Evolutionary conservation across 345 rosid species (phyloP).

Genomic region (Salix purpurea): DNA sequence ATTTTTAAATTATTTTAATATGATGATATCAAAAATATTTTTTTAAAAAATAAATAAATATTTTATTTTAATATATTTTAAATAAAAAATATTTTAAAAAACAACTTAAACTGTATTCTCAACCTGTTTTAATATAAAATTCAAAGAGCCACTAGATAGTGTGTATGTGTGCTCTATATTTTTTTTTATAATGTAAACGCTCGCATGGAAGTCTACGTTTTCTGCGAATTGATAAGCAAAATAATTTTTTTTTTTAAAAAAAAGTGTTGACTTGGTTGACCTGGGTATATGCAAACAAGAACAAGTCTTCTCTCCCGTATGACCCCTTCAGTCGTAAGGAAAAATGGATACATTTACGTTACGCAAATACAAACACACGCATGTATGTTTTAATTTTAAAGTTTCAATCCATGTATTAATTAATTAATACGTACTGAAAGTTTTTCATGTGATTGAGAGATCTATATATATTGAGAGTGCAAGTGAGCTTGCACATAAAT

Average conservation of each 20-base stretch:
- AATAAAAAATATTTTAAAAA: no score
- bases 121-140: not conserved
- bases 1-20: no score
- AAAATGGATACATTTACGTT: not conserved
- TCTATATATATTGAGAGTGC: not conserved
- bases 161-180: not conserved
- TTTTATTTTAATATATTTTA: no score
- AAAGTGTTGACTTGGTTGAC: slow-evolving; percentile 44
- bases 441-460: not conserved
- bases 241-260: not conserved
- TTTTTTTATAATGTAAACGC: not conserved
- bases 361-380: not conserved
- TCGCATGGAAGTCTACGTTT: not conserved
- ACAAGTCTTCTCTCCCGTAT: slow-evolving; percentile 5
- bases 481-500: not conserved
- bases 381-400: not conserved
- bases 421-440: not conserved
- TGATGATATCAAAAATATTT: no score
- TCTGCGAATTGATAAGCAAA: not conserved
- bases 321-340: no score
- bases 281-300: slow-evolving; percentile 14
- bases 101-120: no score
- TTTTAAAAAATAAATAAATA: no score
- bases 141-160: not conserved
- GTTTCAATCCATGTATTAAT: not conserved